Conservation (phyloP, 441 rosid genomes). For the Capsella rubella region DNA sequence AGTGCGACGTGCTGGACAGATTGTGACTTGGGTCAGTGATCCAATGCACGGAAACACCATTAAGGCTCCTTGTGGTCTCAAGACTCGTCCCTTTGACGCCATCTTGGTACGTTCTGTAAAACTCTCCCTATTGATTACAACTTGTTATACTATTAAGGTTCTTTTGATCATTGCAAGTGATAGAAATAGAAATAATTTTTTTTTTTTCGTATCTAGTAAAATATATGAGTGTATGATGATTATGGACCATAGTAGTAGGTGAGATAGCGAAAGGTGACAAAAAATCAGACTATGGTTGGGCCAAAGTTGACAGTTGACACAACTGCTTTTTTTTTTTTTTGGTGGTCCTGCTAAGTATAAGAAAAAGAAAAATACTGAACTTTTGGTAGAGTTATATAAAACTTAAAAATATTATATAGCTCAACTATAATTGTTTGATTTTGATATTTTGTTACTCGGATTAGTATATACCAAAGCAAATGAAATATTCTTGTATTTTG, state of each 20-base stretch:
- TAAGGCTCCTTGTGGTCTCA: slow-evolving; percentile 75
- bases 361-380: neutral
- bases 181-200: slow-evolving; percentile 8
- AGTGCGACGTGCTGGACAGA: slow-evolving; percentile 81
- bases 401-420: too few species aligned
- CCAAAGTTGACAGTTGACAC: slow-evolving; percentile 37
- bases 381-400: neutral
- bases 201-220: slow-evolving; percentile 8
- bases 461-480: neutral
- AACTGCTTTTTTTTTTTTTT: slow-evolving; percentile 31
- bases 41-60: slow-evolving; percentile 99
- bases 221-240: slow-evolving; percentile 2
- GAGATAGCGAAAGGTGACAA: slow-evolving; percentile 30
- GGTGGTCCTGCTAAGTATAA: slow-evolving; percentile 29
- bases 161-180: slow-evolving; percentile 15
- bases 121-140: neutral
- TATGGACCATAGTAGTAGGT: slow-evolving; percentile 19
- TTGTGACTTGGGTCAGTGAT: slow-evolving; percentile 97
- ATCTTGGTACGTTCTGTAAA: slow-evolving; percentile 52
- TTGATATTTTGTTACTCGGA: neutral
- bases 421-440: neutral
- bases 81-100: slow-evolving; percentile 70
- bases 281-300: slow-evolving; percentile 23
- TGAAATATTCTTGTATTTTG: neutral
- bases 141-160: slow-evolving; percentile 7